phyloP scores from a whole-genome alignment of 306 rosid species.

The Glycine soja region DNA sequence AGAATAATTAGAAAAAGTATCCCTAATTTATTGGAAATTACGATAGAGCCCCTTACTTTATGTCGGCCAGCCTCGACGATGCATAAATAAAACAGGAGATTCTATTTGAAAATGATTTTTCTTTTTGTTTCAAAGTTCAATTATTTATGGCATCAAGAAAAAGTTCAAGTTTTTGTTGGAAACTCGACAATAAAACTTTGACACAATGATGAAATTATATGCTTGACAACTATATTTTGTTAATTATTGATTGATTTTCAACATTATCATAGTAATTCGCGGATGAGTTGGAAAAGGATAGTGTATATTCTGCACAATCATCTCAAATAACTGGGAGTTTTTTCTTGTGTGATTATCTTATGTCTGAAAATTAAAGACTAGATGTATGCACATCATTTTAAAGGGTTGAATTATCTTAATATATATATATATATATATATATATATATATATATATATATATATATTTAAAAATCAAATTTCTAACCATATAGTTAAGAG shows the following conservation, averaged over 20 bases:
- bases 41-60: neutral
- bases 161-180: neutral
- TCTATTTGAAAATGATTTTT: neutral
- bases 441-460: too few species aligned
- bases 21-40: neutral
- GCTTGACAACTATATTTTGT: neutral
- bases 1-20: neutral
- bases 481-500: too few species aligned
- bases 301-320: neutral
- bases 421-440: too few species aligned
- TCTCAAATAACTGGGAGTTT: too few species aligned
- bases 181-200: neutral
- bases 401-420: too few species aligned
- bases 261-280: neutral
- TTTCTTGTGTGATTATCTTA: too few species aligned
- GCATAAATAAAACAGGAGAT: neutral
- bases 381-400: too few species aligned
- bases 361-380: too few species aligned
- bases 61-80: neutral
- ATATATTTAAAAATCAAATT: too few species aligned
- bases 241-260: neutral
- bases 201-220: neutral
- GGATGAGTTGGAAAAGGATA: constrained; percentile 3
- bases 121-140: constrained; percentile 1
- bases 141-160: neutral